Conservation (phyloP, 2,329 filamentous ascomycete genomes). For the Diaporthe ilicicola region DNA sequence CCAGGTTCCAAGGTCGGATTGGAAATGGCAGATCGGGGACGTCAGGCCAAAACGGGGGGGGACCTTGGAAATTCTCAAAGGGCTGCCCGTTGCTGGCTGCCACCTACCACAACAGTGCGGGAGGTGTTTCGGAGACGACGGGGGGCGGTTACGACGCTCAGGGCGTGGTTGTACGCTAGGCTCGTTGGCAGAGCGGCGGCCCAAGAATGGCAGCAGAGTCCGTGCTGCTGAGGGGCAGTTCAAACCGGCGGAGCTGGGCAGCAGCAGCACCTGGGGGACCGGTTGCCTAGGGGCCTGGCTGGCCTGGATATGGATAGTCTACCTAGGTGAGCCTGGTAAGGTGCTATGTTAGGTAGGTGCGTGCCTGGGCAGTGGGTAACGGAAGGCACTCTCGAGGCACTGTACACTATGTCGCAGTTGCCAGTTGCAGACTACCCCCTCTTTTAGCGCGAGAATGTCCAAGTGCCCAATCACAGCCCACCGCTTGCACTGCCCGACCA, state of each 20-base stretch:
- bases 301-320: neutral
- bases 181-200: neutral
- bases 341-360: neutral
- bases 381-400: neutral
- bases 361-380: neutral
- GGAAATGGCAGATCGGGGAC: slow-evolving; percentile 30
- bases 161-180: slow-evolving; percentile 3
- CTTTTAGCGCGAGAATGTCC: slow-evolving; percentile 22
- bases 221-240: neutral
- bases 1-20: slow-evolving; percentile 23
- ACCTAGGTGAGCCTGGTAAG: neutral
- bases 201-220: slow-evolving; percentile 15
- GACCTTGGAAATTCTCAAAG: slow-evolving; percentile 26
- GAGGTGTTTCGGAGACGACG: slow-evolving; percentile 23
- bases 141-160: slow-evolving; percentile 11
- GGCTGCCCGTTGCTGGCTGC: slow-evolving; percentile 19
- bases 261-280: neutral
- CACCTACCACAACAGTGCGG: slow-evolving; percentile 17
- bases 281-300: slow-evolving; percentile 12
- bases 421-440: slow-evolving; percentile 19
- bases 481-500: slow-evolving; percentile 15
- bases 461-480: slow-evolving; percentile 22
- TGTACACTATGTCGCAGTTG: neutral
- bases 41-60: slow-evolving; percentile 23
- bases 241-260: no score